A percentile compares a stretch with the other conserved stretches of the same genome.
Evolutionary conservation across 441 rosid genomes (phyloP).

Genomic region (Mallotus repandus): DNA sequence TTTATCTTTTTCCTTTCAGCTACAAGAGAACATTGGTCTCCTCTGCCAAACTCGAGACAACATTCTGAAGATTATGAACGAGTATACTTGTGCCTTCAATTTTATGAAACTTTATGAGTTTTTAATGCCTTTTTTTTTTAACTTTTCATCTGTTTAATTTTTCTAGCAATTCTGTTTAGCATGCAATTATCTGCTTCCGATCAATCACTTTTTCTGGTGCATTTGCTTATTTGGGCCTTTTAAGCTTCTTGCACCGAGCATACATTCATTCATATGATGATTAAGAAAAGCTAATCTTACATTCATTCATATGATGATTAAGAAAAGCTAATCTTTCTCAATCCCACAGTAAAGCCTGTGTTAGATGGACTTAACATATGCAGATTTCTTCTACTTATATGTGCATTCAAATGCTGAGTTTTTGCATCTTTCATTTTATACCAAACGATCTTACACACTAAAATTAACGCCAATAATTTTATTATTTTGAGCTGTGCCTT

Average conservation of each 20-base stretch:
- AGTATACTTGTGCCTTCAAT: constrained; percentile 37
- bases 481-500: not conserved
- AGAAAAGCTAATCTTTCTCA: too few species aligned
- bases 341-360: too few species aligned
- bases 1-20: constrained; percentile 33
- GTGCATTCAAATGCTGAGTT: not conserved
- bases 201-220: too few species aligned
- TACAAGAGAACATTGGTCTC: constrained; percentile 44
- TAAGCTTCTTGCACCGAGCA: too few species aligned
- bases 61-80: constrained; percentile 38
- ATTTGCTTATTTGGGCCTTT: too few species aligned
- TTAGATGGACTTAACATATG: not conserved
- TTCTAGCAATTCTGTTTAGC: not conserved
- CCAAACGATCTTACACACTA: not conserved
- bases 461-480: not conserved
- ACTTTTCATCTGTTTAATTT: too few species aligned
- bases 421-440: not conserved
- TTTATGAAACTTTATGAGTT: too few species aligned
- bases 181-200: not conserved
- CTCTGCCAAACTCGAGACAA: constrained; percentile 42
- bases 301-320: too few species aligned
- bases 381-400: not conserved
- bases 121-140: not conserved
- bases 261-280: too few species aligned
- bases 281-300: too few species aligned